phyloP scores from a whole-genome alignment of 768 basidiomycete genomes.

The Amylocystis lapponica region DNA sequence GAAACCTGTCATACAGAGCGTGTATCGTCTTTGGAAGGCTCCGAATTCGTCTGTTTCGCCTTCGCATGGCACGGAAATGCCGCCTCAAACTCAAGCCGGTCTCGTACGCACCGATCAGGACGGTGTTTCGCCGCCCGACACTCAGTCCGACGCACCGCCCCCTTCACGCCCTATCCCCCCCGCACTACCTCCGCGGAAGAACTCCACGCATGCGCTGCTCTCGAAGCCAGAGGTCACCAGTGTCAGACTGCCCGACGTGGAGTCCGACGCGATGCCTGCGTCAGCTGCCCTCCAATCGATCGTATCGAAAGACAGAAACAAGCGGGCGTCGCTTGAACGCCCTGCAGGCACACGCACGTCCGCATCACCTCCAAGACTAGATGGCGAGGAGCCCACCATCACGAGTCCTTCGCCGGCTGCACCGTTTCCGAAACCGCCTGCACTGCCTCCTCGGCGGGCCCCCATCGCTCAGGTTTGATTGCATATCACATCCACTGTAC shows the following conservation, averaged over 20 bases:
- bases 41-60: slow-evolving; percentile 22
- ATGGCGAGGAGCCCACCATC: background rate
- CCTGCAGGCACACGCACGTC: background rate
- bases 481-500: too few species aligned
- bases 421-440: slow-evolving; percentile 9
- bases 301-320: slow-evolving; percentile 29
- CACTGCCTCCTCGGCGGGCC: slow-evolving; percentile 15
- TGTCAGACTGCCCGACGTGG: slow-evolving; percentile 8
- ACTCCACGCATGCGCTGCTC: slow-evolving; percentile 25
- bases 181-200: slow-evolving; percentile 43
- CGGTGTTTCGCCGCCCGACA: slow-evolving; percentile 1
- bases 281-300: slow-evolving; percentile 56
- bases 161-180: slow-evolving; percentile 28
- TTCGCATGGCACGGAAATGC: slow-evolving; percentile 2
- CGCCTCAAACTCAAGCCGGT: slow-evolving; percentile 13
- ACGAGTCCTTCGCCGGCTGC: slow-evolving; percentile 9
- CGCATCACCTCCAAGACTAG: background rate
- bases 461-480: too few species aligned
- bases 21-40: slow-evolving; percentile 74
- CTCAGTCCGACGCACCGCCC: slow-evolving; percentile 1
- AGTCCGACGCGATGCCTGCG: slow-evolving; percentile 32
- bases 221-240: slow-evolving; percentile 21
- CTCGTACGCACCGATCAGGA: slow-evolving; percentile 19
- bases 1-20: slow-evolving; percentile 56
- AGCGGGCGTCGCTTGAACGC: slow-evolving; percentile 18